phyloP scores from a whole-genome alignment of 805 yeast genomes.

The Pachysolen tannophilus region DNA sequence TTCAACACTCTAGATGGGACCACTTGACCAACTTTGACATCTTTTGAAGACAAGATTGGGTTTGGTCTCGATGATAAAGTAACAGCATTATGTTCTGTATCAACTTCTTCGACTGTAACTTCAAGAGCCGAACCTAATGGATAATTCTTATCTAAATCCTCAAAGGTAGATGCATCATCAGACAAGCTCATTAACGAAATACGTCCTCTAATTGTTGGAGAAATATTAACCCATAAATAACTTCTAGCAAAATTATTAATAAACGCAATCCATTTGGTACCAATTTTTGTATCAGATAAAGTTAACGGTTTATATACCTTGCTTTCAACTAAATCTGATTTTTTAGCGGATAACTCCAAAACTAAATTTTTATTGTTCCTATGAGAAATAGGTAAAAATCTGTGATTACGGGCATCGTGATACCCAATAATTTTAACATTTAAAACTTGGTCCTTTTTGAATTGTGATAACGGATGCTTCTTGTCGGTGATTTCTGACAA shows the following conservation, averaged over 20 bases:
- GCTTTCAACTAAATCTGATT: conserved; percentile 27
- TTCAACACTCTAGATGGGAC: conserved; percentile 58
- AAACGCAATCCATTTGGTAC: conserved; percentile 46
- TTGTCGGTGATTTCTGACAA: conserved; percentile 47
- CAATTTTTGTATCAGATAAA: conserved; percentile 37
- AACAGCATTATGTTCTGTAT: conserved; percentile 43
- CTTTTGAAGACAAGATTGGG: conserved; percentile 33
- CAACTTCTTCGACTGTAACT: conserved; percentile 46
- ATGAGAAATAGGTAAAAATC: conserved; percentile 58
- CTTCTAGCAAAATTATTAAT: conserved; percentile 60
- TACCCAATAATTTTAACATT: conserved; percentile 67
- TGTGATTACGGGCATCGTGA: conserved; percentile 64
- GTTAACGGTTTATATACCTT: conserved; percentile 19
- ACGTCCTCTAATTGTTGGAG: conserved; percentile 63
- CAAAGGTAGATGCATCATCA: conserved; percentile 39
- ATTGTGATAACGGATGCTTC: conserved; percentile 49
- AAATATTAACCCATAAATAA: conserved; percentile 56
- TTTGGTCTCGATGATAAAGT: conserved; percentile 40
- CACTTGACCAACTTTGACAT: conserved; percentile 44
- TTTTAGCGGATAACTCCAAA: conserved; percentile 56
- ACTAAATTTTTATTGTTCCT: conserved; percentile 46
- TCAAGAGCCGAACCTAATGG: conserved; percentile 69
- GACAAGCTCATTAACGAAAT: conserved; percentile 58
- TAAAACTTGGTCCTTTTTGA: conserved; percentile 49
- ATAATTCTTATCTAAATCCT: conserved; percentile 43